Conservation (phyloP, 805 yeast genomes). For the Schwanniomyces sp. region DNA sequence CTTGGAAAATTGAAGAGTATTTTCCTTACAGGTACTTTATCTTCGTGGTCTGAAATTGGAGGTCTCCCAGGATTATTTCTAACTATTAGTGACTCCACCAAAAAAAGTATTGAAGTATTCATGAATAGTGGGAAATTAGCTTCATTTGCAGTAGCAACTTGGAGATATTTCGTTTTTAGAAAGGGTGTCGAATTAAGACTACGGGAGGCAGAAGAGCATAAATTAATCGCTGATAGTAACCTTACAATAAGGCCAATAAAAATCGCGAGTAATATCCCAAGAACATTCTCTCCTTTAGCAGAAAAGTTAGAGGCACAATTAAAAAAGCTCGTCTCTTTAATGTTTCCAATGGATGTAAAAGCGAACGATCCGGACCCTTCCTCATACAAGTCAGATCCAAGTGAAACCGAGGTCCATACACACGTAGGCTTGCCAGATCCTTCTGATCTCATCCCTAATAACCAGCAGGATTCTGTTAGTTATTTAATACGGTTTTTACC, state of each 20-base stretch:
- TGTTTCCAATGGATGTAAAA: constrained; percentile 56
- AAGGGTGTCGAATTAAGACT: constrained; percentile 58
- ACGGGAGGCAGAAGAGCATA: constrained; percentile 26
- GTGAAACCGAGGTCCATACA: constrained; percentile 38
- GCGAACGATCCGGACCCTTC: constrained; percentile 38
- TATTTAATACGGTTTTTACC: constrained; percentile 70
- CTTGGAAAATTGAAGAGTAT: constrained; percentile 61
- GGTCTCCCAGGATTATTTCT: constrained; percentile 89
- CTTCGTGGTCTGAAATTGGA: constrained; percentile 75
- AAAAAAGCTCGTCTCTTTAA: constrained; percentile 43
- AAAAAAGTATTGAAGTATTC: constrained; percentile 52
- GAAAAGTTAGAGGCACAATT: constrained; percentile 15
- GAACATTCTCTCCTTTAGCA: constrained; percentile 1
- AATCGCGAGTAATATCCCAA: constrained; percentile 11
- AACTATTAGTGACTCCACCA: constrained; percentile 78
- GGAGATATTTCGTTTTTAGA: constrained; percentile 87
- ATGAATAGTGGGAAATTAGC: constrained; percentile 37
- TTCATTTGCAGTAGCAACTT: constrained; percentile 63
- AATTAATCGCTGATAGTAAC: constrained; percentile 34
- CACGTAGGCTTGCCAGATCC: constrained; percentile 34
- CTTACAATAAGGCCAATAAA: constrained; percentile 39
- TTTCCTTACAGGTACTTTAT: constrained; percentile 73
- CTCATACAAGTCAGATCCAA: constrained; percentile 37
- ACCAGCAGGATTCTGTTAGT: constrained; percentile 50
- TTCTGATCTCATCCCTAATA: constrained; percentile 20